Conservation (phyloP, 2,329 filamentous ascomycete genomes). For the Cercospora brassicicola region DNA sequence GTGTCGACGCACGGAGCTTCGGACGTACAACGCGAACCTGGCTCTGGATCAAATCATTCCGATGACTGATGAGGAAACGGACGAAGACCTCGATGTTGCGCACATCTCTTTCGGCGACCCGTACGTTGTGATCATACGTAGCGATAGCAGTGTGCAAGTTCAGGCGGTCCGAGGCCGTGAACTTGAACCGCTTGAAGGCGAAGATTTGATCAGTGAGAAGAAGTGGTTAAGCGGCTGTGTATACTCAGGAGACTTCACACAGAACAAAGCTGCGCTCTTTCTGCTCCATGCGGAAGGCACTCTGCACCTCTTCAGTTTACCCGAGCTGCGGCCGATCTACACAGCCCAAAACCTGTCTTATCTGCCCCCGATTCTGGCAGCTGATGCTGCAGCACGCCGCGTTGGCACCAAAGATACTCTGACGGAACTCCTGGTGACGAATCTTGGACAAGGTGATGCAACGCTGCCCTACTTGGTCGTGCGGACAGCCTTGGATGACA, state of each 20-base stretch:
- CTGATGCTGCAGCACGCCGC: slow-evolving; percentile 68
- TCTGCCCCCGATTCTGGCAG: slow-evolving; percentile 71
- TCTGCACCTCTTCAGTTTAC: slow-evolving; percentile 71
- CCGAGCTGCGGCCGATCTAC: slow-evolving; percentile 72
- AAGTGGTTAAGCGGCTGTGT: slow-evolving; percentile 84
- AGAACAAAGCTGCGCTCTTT: slow-evolving; percentile 67
- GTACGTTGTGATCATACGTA: slow-evolving; percentile 77
- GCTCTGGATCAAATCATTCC: slow-evolving; percentile 87
- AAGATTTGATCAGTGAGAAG: slow-evolving; percentile 67
- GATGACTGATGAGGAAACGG: slow-evolving; percentile 87
- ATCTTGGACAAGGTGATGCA: slow-evolving; percentile 73
- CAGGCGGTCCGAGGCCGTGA: slow-evolving; percentile 74
- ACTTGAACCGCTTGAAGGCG: slow-evolving; percentile 47
- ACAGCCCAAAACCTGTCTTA: slow-evolving; percentile 74
- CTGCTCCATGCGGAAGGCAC: slow-evolving; percentile 73
- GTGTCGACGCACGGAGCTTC: slow-evolving; percentile 79
- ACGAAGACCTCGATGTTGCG: slow-evolving; percentile 73
- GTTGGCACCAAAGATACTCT: slow-evolving; percentile 71
- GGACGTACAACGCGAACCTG: slow-evolving; percentile 90
- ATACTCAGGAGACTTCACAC: slow-evolving; percentile 63
- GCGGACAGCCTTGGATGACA: slow-evolving; percentile 75
- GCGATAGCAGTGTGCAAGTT: slow-evolving; percentile 78
- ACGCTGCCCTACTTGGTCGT: slow-evolving; percentile 78
- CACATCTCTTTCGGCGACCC: slow-evolving; percentile 84
- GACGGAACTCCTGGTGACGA: slow-evolving; percentile 76